phyloP scores from a whole-genome alignment of 208 protist species.

The Leishmania lainsoni region DNA sequence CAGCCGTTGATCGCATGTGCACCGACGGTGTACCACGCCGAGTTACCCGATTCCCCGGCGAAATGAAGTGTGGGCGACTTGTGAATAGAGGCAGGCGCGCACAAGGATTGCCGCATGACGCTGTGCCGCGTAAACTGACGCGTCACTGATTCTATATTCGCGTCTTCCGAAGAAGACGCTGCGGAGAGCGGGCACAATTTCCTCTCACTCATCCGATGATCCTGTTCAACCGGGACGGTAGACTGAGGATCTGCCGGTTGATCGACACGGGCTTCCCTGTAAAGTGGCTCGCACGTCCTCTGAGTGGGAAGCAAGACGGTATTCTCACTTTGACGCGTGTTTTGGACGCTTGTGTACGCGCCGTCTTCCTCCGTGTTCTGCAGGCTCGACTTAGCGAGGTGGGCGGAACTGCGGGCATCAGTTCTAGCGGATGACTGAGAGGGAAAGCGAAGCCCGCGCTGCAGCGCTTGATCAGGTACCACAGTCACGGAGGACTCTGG shows the following conservation, averaged over 20 bases:
- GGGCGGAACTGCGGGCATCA: not conserved
- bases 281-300: not conserved
- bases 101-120: not conserved
- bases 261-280: not conserved
- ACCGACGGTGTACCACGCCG: not conserved
- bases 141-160: not conserved
- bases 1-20: not conserved
- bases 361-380: not conserved
- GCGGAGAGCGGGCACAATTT: no score
- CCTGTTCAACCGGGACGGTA: not conserved
- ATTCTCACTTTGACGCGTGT: not conserved
- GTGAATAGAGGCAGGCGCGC: no score
- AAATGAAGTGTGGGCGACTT: not conserved
- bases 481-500: not conserved
- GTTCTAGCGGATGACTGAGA: not conserved
- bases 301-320: not conserved
- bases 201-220: not conserved
- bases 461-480: no score
- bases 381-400: not conserved
- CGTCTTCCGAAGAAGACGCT: not conserved
- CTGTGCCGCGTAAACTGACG: slow-evolving; percentile 1
- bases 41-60: slow-evolving; percentile 4
- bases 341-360: not conserved
- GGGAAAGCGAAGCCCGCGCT: not conserved
- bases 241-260: not conserved